Evolutionary conservation across 345 rosid genomes (phyloP), one percentile per base, ranked within the genome.

Genomic region (Euphorbia pulcherrima): DNA sequence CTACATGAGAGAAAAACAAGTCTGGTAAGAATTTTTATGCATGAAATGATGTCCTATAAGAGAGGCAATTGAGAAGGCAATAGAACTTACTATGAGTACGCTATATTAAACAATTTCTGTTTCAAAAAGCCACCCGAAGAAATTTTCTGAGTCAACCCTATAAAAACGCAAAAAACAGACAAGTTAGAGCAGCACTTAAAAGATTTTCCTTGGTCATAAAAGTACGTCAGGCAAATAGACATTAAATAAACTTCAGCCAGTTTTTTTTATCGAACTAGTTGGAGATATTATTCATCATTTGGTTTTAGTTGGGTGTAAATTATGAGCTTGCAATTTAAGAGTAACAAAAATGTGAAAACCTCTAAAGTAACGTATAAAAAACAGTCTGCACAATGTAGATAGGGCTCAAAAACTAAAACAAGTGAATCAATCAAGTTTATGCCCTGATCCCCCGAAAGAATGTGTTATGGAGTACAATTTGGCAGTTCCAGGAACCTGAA

Each of bases 111-210:
- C 57, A 94, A 24, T 24, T 76, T 85, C 81, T 78, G 78, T 67
- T 77, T 88, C 62, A 88, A 21, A 46, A 80, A 68, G 65, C 97
- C 83, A 51, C 97, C 97, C 5, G 82, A 78, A 68, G 89, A 76
- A 65, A 94, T 79, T 85, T 89, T 94, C 82, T 89, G 96, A 47
- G 76, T 84, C 75, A 94, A 82, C 78, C 97, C 97, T 94, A 81
- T 74, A 68, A 68, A 63, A 18, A 51, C 37, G 53, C 14, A 54
- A 54, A 74, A n/a, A 44, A 65, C 53, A 57, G 52, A 60, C 74
- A 66, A 11, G 68, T 28, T 29, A 71, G 12, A 65, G 37, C 51
- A 33, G 24, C 14, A 52, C n/a, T 54, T 50, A 44, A 24, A 64
- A 11, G 18, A 55, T 41, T 44, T 39, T 65, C 61, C 6, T 14